A percentile compares a stretch with the other conserved stretches of the same genome.
Evolutionary conservation across 164 flowering plant genomes (phyloP).

Genomic region (Vitis cinerea): DNA sequence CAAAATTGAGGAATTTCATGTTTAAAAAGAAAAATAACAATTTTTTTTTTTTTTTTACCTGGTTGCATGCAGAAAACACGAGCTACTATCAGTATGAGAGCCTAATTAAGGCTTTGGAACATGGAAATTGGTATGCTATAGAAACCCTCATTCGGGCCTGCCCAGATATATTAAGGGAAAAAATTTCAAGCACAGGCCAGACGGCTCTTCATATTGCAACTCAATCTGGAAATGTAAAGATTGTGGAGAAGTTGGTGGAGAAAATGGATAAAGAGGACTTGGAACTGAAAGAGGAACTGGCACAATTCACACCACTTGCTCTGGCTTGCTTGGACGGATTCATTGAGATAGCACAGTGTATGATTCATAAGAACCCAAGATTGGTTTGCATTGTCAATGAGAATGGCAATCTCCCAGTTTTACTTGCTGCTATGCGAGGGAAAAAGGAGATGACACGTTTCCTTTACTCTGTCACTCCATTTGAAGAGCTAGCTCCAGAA

Average conservation of each 20-base stretch:
- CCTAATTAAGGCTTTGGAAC: too few species aligned
- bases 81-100: too few species aligned
- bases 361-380: neutral
- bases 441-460: neutral
- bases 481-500: neutral
- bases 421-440: neutral
- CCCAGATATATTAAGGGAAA: neutral
- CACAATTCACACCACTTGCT: neutral
- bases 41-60: too few species aligned
- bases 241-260: slow-evolving; percentile 5
- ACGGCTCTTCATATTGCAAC: slow-evolving; percentile 5
- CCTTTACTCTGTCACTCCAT: neutral
- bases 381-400: neutral
- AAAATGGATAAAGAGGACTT: neutral
- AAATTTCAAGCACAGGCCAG: neutral
- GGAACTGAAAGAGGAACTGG: neutral
- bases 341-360: neutral
- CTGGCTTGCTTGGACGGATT: neutral
- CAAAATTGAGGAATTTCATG: too few species aligned
- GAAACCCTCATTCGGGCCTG: too few species aligned
- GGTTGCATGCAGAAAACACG: too few species aligned
- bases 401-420: neutral
- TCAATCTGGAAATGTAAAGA: neutral
- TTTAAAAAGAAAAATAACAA: too few species aligned
- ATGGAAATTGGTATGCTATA: too few species aligned